These are phyloP conservation scores for Pistacia vera DNA, from an alignment of 345 rosid species.

Conservation along the genomic window DNA sequence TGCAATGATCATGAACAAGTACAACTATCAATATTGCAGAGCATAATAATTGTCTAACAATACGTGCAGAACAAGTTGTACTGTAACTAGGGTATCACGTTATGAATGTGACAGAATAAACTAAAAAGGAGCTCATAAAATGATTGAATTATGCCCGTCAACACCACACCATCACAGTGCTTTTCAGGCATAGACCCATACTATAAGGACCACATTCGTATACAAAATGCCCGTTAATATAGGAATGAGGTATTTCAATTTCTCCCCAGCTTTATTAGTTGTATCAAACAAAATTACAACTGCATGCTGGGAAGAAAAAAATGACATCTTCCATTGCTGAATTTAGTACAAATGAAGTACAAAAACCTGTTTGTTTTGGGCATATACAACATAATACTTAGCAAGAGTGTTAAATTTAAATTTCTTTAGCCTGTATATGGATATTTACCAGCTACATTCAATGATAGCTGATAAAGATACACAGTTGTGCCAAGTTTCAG, in stretches of 20 bases:
- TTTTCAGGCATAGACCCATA: background rate
- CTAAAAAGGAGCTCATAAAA: background rate
- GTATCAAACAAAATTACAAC: background rate
- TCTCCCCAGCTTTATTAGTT: background rate
- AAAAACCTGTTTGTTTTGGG: background rate
- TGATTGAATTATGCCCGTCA: background rate
- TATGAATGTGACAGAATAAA: background rate
- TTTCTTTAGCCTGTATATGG: background rate
- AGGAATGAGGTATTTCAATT: background rate
- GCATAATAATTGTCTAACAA: slow-evolving; percentile 1
- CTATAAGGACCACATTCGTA: background rate
- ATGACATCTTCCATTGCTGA: background rate
- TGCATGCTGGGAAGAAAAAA: background rate
- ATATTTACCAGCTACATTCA: background rate
- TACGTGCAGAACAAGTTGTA: background rate
- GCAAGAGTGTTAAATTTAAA: background rate
- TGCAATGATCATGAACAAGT: slow-evolving; percentile 43
- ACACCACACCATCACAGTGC: background rate
- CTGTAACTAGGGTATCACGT: background rate
- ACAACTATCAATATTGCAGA: background rate
- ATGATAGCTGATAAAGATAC: background rate
- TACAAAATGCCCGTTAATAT: background rate
- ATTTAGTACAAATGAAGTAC: background rate
- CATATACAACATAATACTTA: background rate
- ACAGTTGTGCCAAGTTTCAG: background rate